A percentile compares a stretch with the other conserved stretches of the same genome.
Evolutionary conservation across 345 rosid genomes (phyloP).

Genomic region (Sisymbrium altissimum): DNA sequence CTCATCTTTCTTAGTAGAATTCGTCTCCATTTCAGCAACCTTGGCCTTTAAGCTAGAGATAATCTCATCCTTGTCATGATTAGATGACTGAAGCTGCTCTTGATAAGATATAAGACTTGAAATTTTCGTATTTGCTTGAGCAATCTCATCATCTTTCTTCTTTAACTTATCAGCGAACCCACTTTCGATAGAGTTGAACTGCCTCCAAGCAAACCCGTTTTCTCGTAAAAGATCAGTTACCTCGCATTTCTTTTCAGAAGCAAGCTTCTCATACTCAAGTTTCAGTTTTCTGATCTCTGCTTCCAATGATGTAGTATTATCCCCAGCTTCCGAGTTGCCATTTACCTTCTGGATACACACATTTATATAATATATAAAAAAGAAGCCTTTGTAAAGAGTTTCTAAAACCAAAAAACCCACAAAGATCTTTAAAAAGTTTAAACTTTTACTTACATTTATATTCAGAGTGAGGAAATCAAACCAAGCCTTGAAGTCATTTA

Average conservation of each 20-base stretch:
- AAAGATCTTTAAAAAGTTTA: not conserved
- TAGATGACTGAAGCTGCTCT: slow-evolving; percentile 60
- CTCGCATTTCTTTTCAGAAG: slow-evolving; percentile 51
- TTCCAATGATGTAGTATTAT: slow-evolving; percentile 29
- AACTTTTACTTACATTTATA: slow-evolving; percentile 42
- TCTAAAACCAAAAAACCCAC: not conserved
- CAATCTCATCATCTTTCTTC: slow-evolving; percentile 52
- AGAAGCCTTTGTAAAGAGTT: not conserved
- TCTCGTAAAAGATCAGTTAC: slow-evolving; percentile 52
- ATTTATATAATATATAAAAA: not conserved
- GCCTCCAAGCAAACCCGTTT: slow-evolving; percentile 74
- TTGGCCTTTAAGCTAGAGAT: slow-evolving; percentile 47
- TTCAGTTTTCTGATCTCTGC: slow-evolving; percentile 47
- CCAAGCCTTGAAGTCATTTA: slow-evolving; percentile 57
- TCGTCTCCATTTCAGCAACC: slow-evolving; percentile 53
- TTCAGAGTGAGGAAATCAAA: slow-evolving; percentile 46
- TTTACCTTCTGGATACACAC: slow-evolving; percentile 2
- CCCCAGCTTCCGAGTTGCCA: slow-evolving; percentile 24
- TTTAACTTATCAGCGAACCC: slow-evolving; percentile 48
- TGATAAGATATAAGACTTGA: slow-evolving; percentile 46
- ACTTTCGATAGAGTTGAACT: slow-evolving; percentile 53
- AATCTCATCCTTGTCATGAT: slow-evolving; percentile 54
- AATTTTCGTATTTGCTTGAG: slow-evolving; percentile 52
- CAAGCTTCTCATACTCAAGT: slow-evolving; percentile 54
- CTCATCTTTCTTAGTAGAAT: slow-evolving; percentile 38